Evolutionary conservation across 192 early-diverging fungal species (phyloP).

Genomic region (Rhizophagus sp.): DNA sequence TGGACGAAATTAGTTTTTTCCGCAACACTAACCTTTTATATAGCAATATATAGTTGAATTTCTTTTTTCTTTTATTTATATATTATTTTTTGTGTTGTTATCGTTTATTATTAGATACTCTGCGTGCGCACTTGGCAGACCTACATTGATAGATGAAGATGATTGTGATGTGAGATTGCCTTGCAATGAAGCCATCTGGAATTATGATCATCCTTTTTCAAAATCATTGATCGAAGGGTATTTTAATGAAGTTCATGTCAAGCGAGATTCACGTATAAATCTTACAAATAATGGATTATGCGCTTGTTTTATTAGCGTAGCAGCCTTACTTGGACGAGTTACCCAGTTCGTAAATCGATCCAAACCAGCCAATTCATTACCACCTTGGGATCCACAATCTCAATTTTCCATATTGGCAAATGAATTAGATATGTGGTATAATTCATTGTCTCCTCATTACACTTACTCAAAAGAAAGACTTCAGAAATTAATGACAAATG

Average conservation of each 20-base stretch:
- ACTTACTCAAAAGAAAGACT: constrained; percentile 44
- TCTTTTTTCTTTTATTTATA: too few relatives aligned
- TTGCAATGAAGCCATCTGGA: constrained; percentile 51
- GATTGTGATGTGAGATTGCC: constrained; percentile 54
- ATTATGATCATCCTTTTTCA: constrained; percentile 35
- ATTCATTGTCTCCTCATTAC: constrained; percentile 36
- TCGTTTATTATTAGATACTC: constrained; percentile 29
- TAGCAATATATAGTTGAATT: too few relatives aligned
- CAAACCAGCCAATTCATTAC: constrained; percentile 34
- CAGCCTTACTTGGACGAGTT: constrained; percentile 47
- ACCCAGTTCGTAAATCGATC: constrained; percentile 48
- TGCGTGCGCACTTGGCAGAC: constrained; percentile 46
- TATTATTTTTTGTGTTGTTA: too few relatives aligned
- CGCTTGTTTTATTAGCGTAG: constrained; percentile 44
- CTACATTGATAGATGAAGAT: constrained; percentile 46
- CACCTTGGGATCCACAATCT: constrained; percentile 46
- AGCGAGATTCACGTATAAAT: neutral
- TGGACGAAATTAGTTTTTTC: too few relatives aligned
- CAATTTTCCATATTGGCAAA: constrained; percentile 46
- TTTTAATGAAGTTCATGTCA: constrained; percentile 1
- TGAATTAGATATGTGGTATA: constrained; percentile 41
- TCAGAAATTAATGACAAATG: constrained; percentile 30
- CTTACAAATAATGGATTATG: constrained; percentile 31
- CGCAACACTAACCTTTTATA: too few relatives aligned
- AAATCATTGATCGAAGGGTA: constrained; percentile 26